A percentile compares a stretch with the other conserved stretches of the same genome.
Conservation (phyloP, 768 basidiomycete genomes). For the Boletus tylopilopsis region DNA sequence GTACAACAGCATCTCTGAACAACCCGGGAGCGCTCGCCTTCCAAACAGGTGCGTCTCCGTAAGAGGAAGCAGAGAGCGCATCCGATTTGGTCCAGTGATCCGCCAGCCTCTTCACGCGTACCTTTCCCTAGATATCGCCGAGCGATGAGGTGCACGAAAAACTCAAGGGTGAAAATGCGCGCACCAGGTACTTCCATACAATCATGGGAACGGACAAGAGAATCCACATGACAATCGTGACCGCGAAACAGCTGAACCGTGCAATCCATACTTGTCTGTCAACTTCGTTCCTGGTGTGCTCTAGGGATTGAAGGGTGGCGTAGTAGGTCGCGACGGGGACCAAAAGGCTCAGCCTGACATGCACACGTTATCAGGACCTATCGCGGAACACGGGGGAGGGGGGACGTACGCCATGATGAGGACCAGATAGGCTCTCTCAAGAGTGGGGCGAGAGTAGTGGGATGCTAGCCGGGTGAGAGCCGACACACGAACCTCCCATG, state of each 20-base stretch:
- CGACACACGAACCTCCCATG: constrained; percentile 42
- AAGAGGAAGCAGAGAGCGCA: constrained; percentile 22
- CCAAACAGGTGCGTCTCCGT: constrained; percentile 36
- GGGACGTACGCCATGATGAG: constrained; percentile 38
- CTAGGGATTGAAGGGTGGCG: constrained; percentile 24
- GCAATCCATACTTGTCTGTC: constrained; percentile 31
- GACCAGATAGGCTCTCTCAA: constrained; percentile 43
- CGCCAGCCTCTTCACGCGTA: constrained; percentile 36
- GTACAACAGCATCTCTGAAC: constrained; percentile 36
- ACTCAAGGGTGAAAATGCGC: constrained; percentile 1
- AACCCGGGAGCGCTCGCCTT: constrained; percentile 39
- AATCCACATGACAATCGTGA: constrained; percentile 36
- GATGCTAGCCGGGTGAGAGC: constrained; percentile 34
- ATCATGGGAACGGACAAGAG: constrained; percentile 40
- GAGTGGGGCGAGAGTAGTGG: constrained; percentile 39
- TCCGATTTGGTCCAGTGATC: constrained; percentile 41
- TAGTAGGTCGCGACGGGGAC: constrained; percentile 40
- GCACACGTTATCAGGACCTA: background rate
- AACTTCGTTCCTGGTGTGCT: background rate
- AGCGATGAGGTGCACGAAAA: background rate
- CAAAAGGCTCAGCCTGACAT: constrained; percentile 35
- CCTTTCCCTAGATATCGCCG: constrained; percentile 36
- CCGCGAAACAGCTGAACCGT: constrained; percentile 34
- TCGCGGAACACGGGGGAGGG: background rate
- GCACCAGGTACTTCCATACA: constrained; percentile 44